A percentile compares a stretch with the other conserved stretches of the same genome.
These are phyloP conservation scores for Cladosporium sp. DNA, from an alignment of 2,329 filamentous ascomycete species.

Conservation along the genomic window DNA sequence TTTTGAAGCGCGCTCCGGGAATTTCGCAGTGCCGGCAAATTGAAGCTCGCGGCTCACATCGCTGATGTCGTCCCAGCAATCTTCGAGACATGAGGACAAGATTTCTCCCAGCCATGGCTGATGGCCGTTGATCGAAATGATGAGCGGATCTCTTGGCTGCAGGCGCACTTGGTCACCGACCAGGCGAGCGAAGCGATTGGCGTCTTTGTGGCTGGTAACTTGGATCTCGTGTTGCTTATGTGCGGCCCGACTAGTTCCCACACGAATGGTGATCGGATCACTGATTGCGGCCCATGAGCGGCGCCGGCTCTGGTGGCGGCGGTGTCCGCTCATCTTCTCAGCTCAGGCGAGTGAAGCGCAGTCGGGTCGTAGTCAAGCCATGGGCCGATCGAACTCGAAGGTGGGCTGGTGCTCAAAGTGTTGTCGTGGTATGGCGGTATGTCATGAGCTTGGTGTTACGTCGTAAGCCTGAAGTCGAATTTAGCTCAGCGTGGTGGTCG, in stretches of 20 bases:
- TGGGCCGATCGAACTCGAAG: background rate
- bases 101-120: slow-evolving; percentile 41
- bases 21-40: slow-evolving; percentile 39
- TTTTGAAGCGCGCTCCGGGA: slow-evolving; percentile 39
- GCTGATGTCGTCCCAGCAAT: slow-evolving; percentile 37
- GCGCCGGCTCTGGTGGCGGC: slow-evolving; percentile 3
- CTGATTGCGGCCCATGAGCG: background rate
- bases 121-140: slow-evolving; percentile 40
- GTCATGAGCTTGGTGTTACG: background rate
- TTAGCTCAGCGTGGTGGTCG: slow-evolving; percentile 10
- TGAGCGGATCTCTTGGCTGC: slow-evolving; percentile 38
- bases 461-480: slow-evolving; percentile 5
- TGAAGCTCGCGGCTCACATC: slow-evolving; percentile 41
- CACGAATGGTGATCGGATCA: slow-evolving; percentile 34
- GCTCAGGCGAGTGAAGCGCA: background rate
- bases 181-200: slow-evolving; percentile 34
- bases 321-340: background rate
- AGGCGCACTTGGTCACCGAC: slow-evolving; percentile 37
- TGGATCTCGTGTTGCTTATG: slow-evolving; percentile 35
- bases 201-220: slow-evolving; percentile 33
- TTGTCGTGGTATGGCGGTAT: no score
- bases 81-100: slow-evolving; percentile 38
- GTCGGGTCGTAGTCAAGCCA: background rate
- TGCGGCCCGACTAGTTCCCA: slow-evolving; percentile 35
- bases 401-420: background rate